Evolutionary conservation across 2,329 filamentous ascomycete genomes (phyloP).

Genomic region (Harringtonia aguacate): DNA sequence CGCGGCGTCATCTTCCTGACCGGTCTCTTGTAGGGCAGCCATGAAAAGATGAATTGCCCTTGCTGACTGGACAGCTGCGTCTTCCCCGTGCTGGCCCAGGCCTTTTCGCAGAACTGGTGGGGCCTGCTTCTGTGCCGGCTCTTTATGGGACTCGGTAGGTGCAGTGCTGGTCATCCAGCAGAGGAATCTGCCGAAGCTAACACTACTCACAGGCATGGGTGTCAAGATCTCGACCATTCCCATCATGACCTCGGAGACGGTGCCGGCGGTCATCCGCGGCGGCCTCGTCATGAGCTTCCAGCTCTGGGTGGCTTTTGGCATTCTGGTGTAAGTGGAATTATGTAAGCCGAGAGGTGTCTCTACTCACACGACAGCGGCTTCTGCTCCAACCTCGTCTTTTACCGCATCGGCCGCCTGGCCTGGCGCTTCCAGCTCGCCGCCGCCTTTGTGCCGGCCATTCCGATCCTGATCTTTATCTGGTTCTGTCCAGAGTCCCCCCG

Average conservation of each 20-base stretch:
- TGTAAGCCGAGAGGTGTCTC: too few species aligned
- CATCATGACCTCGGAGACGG: conserved; percentile 41
- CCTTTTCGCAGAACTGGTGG: conserved; percentile 55
- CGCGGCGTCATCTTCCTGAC: conserved; percentile 24
- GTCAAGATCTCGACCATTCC: conserved; percentile 37
- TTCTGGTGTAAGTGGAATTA: too few species aligned
- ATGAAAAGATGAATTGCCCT: too few species aligned
- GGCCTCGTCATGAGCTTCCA: conserved; percentile 45
- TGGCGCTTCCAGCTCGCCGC: conserved; percentile 56
- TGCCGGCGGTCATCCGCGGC: conserved; percentile 39
- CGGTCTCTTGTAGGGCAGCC: too few species aligned
- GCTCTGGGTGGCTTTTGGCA: conserved; percentile 41
- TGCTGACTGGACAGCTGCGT: too few species aligned
- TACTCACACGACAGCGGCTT: too few species aligned
- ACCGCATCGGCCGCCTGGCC: conserved; percentile 41
- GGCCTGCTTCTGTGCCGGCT: conserved; percentile 57
- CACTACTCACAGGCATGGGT: too few species aligned
- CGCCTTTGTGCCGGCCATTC: conserved; percentile 54
- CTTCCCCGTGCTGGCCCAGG: conserved; percentile 49
- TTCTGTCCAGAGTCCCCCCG: conserved; percentile 48
- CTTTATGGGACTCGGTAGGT: conserved; percentile 56
- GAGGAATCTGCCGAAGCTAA: too few species aligned
- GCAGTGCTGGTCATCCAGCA: too few species aligned
- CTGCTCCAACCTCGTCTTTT: conserved; percentile 53
- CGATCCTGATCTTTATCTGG: conserved; percentile 44